phyloP scores from a whole-genome alignment of 1,284 basidiomycete genomes.

The Cutaneotrichosporon dermatis region DNA sequence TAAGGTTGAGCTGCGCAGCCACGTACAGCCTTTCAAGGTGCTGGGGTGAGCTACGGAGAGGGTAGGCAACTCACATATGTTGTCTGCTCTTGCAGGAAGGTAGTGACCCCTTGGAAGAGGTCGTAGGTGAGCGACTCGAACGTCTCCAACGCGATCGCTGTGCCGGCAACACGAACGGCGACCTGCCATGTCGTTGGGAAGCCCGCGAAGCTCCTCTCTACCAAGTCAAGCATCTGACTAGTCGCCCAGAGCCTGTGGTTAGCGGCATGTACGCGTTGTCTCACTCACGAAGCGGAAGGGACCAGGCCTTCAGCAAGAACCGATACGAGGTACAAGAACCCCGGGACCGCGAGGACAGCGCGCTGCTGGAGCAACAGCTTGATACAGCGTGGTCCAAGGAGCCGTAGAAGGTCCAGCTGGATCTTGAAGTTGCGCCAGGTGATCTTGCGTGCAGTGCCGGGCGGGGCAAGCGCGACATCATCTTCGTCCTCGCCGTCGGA shows the following conservation, averaged over 20 bases:
- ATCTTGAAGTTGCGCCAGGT: conserved; percentile 2
- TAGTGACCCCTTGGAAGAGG: not conserved
- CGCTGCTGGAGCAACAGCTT: not conserved
- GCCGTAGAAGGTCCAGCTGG: conserved; percentile 1
- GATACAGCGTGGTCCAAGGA: not conserved
- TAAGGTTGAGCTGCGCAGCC: conserved; percentile 66
- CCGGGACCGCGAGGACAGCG: not conserved
- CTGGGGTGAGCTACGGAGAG: conserved; percentile 40
- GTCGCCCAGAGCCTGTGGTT: conserved; percentile 4
- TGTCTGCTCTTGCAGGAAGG: not conserved
- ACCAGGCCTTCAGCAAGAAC: not conserved
- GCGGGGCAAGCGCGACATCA: conserved; percentile 5
- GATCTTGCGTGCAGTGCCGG: not conserved
- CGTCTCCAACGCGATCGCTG: not conserved
- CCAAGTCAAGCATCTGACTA: conserved; percentile 5
- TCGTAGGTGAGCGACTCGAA: not conserved
- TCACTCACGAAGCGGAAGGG: not conserved
- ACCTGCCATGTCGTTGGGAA: not conserved
- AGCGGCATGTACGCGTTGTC: not conserved
- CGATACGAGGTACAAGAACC: not conserved
- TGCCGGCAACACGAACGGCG: not conserved
- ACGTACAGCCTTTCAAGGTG: conserved; percentile 70
- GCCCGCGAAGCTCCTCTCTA: conserved; percentile 6
- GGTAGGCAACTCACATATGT: too few species aligned
- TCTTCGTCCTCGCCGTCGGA: conserved; percentile 46